A percentile compares a stretch with the other conserved stretches of the same genome.
Conservation (phyloP, 2,329 filamentous ascomycete species). For the Corinectria fuckeliana region DNA sequence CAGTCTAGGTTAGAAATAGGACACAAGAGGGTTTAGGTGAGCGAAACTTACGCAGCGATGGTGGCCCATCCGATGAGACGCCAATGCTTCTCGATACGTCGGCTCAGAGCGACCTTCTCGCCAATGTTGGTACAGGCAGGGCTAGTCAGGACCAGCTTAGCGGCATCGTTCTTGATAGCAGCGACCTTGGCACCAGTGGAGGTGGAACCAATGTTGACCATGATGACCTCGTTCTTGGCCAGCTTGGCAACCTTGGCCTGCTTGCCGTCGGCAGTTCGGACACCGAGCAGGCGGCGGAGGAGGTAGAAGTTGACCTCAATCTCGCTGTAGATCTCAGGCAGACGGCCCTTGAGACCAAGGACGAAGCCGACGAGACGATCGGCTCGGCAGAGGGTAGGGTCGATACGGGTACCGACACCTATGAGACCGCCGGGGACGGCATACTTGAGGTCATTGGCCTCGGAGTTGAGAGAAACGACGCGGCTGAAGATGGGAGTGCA, state of each 20-base stretch:
- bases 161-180: conserved; percentile 96
- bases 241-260: conserved; percentile 99
- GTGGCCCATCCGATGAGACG: conserved; percentile 91
- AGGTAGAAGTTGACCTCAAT: conserved; percentile 99
- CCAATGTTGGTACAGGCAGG: conserved; percentile 96
- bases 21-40: neutral
- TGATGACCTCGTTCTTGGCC: conserved; percentile 97
- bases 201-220: conserved; percentile 99
- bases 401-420: conserved; percentile 96
- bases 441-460: conserved; percentile 98
- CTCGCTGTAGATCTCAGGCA: conserved; percentile 97
- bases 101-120: conserved; percentile 95
- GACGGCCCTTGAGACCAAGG: conserved; percentile 88
- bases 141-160: conserved; percentile 90
- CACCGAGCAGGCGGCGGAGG: conserved; percentile 89
- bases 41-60: conserved; percentile 68
- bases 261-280: conserved; percentile 97
- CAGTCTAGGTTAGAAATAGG: conserved; percentile 32
- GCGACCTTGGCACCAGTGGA: conserved; percentile 97
- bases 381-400: conserved; percentile 96
- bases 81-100: conserved; percentile 99
- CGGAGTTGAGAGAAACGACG: conserved; percentile 93
- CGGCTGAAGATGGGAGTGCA: conserved; percentile 97
- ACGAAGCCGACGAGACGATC: conserved; percentile 99
- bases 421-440: conserved; percentile 97